These are phyloP conservation scores for Termitomyces sp. DNA, from an alignment of 768 basidiomycete species.

Conservation along the genomic window DNA sequence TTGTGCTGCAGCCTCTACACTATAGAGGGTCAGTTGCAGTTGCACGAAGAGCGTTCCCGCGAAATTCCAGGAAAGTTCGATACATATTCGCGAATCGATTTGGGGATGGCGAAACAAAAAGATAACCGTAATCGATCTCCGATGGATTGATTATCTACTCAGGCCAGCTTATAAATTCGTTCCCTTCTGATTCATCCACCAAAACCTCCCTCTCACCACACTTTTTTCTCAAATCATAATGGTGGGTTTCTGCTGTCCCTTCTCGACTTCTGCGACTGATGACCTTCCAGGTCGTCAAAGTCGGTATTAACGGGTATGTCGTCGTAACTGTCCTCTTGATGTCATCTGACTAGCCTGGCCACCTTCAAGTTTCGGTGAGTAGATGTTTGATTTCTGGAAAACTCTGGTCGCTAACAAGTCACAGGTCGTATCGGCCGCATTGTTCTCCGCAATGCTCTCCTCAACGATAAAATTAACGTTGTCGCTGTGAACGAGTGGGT, in stretches of 20 bases:
- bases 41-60: not conserved
- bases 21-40: not conserved
- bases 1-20: no score
- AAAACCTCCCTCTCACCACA: constrained; percentile 12
- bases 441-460: constrained; percentile 91
- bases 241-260: constrained; percentile 14
- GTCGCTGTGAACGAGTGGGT: constrained; percentile 4
- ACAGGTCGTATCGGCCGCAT: constrained; percentile 99
- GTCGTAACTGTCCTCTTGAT: constrained; percentile 6
- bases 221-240: constrained; percentile 13
- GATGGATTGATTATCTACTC: constrained; percentile 23
- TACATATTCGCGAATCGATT: not conserved
- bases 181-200: constrained; percentile 7
- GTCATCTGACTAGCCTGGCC: constrained; percentile 7
- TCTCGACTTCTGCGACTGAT: not conserved
- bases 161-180: constrained; percentile 15
- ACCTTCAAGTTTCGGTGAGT: constrained; percentile 67
- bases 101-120: constrained; percentile 11
- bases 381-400: not conserved
- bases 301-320: constrained; percentile 94
- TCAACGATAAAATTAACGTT: constrained; percentile 77
- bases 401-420: constrained; percentile 6
- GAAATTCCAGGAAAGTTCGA: not conserved
- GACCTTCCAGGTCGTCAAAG: constrained; percentile 54
- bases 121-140: constrained; percentile 17